Base-by-base conservation (phyloP, 106 monocot species). In the Agapanthus africanus region DNA sequence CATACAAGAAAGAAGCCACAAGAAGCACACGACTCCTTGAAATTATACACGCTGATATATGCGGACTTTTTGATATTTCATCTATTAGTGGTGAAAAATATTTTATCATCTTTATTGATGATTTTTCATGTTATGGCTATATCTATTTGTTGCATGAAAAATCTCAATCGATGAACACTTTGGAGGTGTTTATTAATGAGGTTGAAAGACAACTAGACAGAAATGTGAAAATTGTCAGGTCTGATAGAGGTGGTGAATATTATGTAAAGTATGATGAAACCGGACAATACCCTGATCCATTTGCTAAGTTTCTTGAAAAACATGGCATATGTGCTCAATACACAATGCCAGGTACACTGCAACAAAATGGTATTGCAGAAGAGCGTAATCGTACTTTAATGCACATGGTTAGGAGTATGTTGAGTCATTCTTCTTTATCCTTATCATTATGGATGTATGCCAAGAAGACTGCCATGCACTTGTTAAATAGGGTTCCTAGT, bases 1-100 rank as follows among this genome's bases (percentile, higher is more conserved):
- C 59, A 33, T 25, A 60, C 59, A 60, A 60, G 52, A 71, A 78
- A 78, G 54, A 52, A 11, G 65, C 77, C 22, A 78, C 65, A 21
- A 25, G 47, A 35, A 79, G 78, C 27, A 44, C 67, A n/a, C 0
- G 49, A 36, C 65, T 65, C 32, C 65, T 65, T 65, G 64, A 60
- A 30, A 60, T 60, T 27, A 60, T 60, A 5, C 28, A 60, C 21
- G 27, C 59, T 7, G 32, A 60, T 34, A 42, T 78, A 7, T 78
- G 71, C 28, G 52, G 71, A 30, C 71, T 64, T 1, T 54, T 78
- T 41, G 2, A 36, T 41, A 23, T 42, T 37, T 14, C 65, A 38
- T 65, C 16, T n/a, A 14, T 65, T 38, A 11, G 6, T 60, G 59
- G 59, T 8, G 28, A 60, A 30, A 60, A 30, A 30, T 60, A 60